A percentile compares a stretch with the other conserved stretches of the same genome.
phyloP scores from a whole-genome alignment of 208 protist genomes.

The Phytomonas sp. region DNA sequence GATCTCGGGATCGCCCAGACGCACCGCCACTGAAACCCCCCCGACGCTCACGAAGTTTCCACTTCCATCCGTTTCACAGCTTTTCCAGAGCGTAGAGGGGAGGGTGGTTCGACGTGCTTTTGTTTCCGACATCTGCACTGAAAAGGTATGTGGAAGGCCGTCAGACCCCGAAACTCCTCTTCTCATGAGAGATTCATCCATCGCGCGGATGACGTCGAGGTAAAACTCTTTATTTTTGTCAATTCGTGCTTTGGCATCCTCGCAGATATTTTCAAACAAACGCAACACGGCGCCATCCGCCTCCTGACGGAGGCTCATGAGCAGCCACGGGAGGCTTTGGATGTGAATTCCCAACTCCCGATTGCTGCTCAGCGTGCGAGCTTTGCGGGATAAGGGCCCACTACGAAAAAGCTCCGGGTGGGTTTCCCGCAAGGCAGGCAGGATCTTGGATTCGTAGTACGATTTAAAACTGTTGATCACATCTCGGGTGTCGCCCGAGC shows the following conservation, averaged over 20 bases:
- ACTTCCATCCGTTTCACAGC: no score
- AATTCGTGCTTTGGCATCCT: not conserved
- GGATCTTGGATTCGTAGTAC: slow-evolving; percentile 29
- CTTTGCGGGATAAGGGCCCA: not conserved
- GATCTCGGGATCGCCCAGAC: no score
- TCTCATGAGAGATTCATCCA: no score
- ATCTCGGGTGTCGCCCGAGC: slow-evolving; percentile 52
- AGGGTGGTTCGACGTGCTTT: no score
- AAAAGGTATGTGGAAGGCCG: no score
- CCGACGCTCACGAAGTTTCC: no score
- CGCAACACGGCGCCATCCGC: slow-evolving; percentile 13
- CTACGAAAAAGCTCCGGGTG: not conserved
- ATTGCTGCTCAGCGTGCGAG: slow-evolving; percentile 14
- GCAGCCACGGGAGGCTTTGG: slow-evolving; percentile 50
- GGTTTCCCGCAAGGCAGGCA: no score
- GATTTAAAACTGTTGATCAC: slow-evolving; percentile 46
- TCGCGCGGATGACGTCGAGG: not conserved
- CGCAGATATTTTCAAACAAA: not conserved
- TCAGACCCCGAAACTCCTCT: no score
- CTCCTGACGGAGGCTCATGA: slow-evolving; percentile 33
- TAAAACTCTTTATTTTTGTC: slow-evolving; percentile 10
- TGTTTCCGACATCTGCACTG: no score
- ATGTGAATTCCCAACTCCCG: slow-evolving; percentile 71
- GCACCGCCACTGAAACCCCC: no score
- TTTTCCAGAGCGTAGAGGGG: no score